A percentile compares a stretch with the other conserved stretches of the same genome.
phyloP scores from a whole-genome alignment of 2,329 filamentous ascomycete genomes.

The Aspergillus thermomutatus region DNA sequence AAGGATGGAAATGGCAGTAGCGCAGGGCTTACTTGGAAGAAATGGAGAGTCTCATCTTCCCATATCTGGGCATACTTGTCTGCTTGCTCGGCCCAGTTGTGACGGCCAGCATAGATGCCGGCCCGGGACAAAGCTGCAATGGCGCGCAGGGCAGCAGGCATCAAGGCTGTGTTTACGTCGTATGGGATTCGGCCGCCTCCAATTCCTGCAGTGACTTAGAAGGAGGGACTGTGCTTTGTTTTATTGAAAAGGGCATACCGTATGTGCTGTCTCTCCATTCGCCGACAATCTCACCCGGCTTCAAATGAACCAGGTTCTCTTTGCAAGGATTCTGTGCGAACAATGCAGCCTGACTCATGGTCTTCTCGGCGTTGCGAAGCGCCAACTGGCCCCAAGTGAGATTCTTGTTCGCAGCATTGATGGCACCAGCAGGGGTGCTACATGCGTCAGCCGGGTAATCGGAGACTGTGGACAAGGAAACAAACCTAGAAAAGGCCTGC shows the following conservation, averaged over 20 bases:
- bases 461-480: neutral
- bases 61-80: neutral
- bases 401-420: neutral
- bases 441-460: neutral
- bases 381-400: neutral
- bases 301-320: neutral
- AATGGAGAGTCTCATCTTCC: neutral
- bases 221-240: neutral
- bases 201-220: neutral
- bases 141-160: slow-evolving; percentile 58
- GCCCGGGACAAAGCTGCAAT: slow-evolving; percentile 52
- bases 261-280: neutral
- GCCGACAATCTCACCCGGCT: neutral
- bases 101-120: slow-evolving; percentile 50
- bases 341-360: neutral
- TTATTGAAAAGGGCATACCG: neutral
- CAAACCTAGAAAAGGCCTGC: neutral
- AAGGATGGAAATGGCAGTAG: too few species aligned
- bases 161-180: slow-evolving; percentile 62
- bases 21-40: neutral
- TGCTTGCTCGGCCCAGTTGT: neutral
- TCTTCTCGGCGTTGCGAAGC: neutral
- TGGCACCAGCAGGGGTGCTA: neutral
- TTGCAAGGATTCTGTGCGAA: neutral
- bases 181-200: slow-evolving; percentile 60